Base-by-base conservation (phyloP, 2,329 filamentous ascomycete species). In the Knoxdaviesia proteae region DNA sequence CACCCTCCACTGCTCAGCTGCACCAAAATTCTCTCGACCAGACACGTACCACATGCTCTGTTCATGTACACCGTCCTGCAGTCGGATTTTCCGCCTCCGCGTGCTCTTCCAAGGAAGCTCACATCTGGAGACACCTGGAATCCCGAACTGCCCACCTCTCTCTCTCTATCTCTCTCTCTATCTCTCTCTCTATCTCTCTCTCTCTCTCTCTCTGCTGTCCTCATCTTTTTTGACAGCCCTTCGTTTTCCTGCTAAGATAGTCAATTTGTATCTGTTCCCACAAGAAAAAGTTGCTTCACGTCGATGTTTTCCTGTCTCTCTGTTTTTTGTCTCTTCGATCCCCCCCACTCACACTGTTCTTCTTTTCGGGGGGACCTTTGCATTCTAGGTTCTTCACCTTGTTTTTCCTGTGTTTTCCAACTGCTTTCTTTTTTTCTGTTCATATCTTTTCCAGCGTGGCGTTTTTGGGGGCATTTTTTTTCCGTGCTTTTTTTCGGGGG, bases 311-410 rank as follows among this genome's bases (percentile, higher is more conserved):
- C 11, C 39, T 35, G 34, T 39, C 36, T 36, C 10, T 20, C 34
- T 42, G 9, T 42, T 42, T 40, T 41, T 43, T 44, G 42, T 39
- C 5, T 41, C 38, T 35, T 34, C 30, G 36, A 29, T 40, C 20
- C 31, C 20, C 31, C 31, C 37, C 34, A 33, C 30, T 41, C 39
- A 41, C 35, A 44, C 39, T 36, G 32, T 36, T 34, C 33, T 35
- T 34, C n/a, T 32, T 11, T 7, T 4, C 2, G 6, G 34, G 34
- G 32, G 34, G 30, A 31, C 32, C 31, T 43, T 29, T 34, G 11
- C 11, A 35, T 41, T 36, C 11, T 41, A n/a, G 29, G 4, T 41
- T 7, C 10, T 40, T 20, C 29, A 37, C 38, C 32, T 34, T 34
- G 32, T 44, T 34, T 44, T 31, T 29, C n/a, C 36, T 38, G 11